phyloP scores from a whole-genome alignment of 106 monocot genomes.

The Vanilla planifolia region DNA sequence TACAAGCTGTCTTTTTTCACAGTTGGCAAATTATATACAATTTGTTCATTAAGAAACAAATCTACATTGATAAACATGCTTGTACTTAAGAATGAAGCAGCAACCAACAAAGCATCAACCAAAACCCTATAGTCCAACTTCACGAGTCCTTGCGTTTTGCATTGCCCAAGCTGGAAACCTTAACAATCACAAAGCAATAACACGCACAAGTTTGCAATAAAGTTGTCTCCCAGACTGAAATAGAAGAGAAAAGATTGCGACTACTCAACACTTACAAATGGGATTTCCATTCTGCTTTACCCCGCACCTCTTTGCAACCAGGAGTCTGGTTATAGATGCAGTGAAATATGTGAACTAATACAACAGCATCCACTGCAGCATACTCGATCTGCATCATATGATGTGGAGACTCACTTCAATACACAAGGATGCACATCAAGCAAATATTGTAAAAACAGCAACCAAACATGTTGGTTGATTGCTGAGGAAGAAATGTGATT shows the following conservation, averaged over 20 bases:
- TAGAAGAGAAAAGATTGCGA: not conserved
- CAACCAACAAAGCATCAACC: too few relatives aligned
- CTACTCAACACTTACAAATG: slow-evolving; percentile 52
- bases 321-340: slow-evolving; percentile 40
- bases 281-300: slow-evolving; percentile 82
- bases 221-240: not conserved
- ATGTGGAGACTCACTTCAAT: not conserved
- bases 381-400: slow-evolving; percentile 74
- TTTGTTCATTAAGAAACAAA: too few relatives aligned
- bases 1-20: too few relatives aligned
- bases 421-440: not conserved
- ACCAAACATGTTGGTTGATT: too few relatives aligned
- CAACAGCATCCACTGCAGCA: slow-evolving; percentile 93
- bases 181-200: slow-evolving; percentile 6
- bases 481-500: not conserved
- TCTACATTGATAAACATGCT: too few relatives aligned
- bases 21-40: too few relatives aligned
- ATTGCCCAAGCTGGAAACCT: slow-evolving; percentile 46
- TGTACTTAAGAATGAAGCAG: too few relatives aligned
- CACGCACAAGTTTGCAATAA: not conserved
- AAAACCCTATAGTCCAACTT: too few relatives aligned
- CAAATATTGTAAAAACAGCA: not conserved
- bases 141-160: slow-evolving; percentile 11
- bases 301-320: slow-evolving; percentile 12
- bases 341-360: slow-evolving; percentile 84